Percentiles rank a stretch among this genome's conserved stretches.
These are phyloP conservation scores for Coelastrella sp. DNA, from an alignment of 139 green algal genomes.

Conservation along the genomic window DNA sequence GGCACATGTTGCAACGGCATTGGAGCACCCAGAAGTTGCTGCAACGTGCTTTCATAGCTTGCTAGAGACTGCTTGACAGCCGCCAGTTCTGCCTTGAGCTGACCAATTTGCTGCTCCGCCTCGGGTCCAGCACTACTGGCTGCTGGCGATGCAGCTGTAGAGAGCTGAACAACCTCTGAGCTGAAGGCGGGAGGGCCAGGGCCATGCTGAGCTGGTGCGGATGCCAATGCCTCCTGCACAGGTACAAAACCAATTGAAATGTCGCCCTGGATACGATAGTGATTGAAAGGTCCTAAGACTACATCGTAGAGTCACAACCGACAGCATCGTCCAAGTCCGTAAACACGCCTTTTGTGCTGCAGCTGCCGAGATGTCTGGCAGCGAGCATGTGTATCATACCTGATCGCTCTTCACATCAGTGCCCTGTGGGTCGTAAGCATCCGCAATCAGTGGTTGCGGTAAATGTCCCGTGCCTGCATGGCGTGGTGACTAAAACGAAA, in stretches of 20 bases:
- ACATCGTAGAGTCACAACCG: too few species aligned
- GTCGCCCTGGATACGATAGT: too few species aligned
- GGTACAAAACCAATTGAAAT: too few species aligned
- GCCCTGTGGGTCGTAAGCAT: too few species aligned
- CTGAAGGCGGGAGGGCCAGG: neutral
- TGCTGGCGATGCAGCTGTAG: neutral
- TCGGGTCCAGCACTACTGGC: neutral
- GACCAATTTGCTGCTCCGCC: neutral
- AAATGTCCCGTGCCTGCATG: neutral
- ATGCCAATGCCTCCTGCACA: neutral
- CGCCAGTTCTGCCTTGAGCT: constrained; percentile 31
- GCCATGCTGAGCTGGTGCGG: neutral
- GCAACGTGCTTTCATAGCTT: constrained; percentile 36
- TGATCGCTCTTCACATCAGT: too few species aligned
- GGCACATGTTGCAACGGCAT: too few species aligned
- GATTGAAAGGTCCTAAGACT: too few species aligned
- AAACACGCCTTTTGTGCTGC: too few species aligned
- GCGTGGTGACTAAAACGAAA: neutral
- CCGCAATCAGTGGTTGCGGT: neutral
- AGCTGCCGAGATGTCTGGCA: too few species aligned
- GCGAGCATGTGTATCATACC: too few species aligned
- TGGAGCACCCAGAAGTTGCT: neutral
- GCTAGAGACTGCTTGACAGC: constrained; percentile 38
- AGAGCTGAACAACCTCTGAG: neutral
- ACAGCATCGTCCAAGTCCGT: too few species aligned